Base-by-base conservation (phyloP, 768 basidiomycete genomes). In the Suillus subaureus region DNA sequence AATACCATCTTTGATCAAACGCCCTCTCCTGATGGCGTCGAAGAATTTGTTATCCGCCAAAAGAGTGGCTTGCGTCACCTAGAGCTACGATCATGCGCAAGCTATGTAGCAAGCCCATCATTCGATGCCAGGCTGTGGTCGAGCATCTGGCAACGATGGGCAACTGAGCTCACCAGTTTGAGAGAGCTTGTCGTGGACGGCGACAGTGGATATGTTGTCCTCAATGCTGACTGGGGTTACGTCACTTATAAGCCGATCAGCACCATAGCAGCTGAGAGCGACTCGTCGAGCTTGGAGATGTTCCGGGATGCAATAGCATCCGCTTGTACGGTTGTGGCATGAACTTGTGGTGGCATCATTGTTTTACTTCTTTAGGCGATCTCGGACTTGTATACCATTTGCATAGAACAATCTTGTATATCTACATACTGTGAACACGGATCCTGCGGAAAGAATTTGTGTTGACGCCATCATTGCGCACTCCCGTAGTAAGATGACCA, bases 1-100 rank as follows among this genome's bases (percentile, higher is more conserved):
- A 76, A 73, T 15, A 73, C 74, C 4, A 55, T 76, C 35, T 74
- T 78, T 23, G 76, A 76, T 61, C 69, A 63, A 21, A 66, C 64
- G 1, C 62, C 67, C 15, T 68, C 68, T 37, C 23, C 33, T 1
- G 69, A 72, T 40, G 75, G 73, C 13, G 64, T 78, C 2, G 75
- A 76, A 15, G 75, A 75, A 4, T 78, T 76, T 35, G 64, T 76
- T n/a, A 2, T 76, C 26, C 72, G 76, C 16, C 76, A 76, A 69
- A 77, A 78, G 60, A 61, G 54, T 31, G 67, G 61, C 33, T 45
- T 76, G 6, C 72, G 69, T 5, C 69, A 64, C 33, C 57, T 76
- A 6, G 75, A 77, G 28, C 47, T 76, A 35, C 66, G 26, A 47
- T 71, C 70, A 2, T 76, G 76, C 42, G 57, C 72, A 1, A 77